Evolutionary conservation across 331 rosid species (phyloP).

Genomic region (Erythrophleum ivorense): DNA sequence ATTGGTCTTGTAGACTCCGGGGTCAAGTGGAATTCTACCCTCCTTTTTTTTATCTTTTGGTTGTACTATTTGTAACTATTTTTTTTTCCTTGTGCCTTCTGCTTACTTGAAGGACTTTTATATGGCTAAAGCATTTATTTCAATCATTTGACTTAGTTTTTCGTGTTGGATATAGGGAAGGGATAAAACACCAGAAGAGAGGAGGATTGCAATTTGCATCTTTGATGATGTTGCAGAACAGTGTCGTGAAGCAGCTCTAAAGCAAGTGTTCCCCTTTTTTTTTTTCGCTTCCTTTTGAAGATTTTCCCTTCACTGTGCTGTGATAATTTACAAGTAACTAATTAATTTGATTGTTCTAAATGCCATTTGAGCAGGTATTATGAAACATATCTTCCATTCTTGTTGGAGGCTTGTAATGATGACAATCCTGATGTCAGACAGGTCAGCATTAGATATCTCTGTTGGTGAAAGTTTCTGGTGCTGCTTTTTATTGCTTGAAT

Average conservation of each 20-base stretch:
- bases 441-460: conserved; percentile 56
- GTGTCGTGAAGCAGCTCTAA: conserved; percentile 14
- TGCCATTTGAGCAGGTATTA: conserved; percentile 76
- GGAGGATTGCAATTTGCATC: conserved; percentile 17
- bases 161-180: neutral
- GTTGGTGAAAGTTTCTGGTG: conserved; percentile 13
- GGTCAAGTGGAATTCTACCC: conserved; percentile 8
- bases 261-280: neutral
- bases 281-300: neutral
- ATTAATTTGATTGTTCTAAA: conserved; percentile 8
- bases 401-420: conserved; percentile 98
- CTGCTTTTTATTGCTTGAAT: conserved; percentile 25
- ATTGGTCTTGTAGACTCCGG: conserved; percentile 15
- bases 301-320: neutral
- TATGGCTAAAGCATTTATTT: neutral
- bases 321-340: conserved; percentile 22
- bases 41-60: too few relatives aligned
- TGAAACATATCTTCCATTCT: conserved; percentile 89
- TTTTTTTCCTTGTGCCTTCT: neutral
- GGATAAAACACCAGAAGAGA: conserved; percentile 23
- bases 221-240: conserved; percentile 16
- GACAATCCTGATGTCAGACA: conserved; percentile 93
- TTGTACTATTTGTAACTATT: neutral
- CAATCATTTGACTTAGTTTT: neutral
- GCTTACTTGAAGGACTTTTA: neutral